Conservation (phyloP, 1,139 yeast genomes). For the Wickerhamiella infanticola region DNA sequence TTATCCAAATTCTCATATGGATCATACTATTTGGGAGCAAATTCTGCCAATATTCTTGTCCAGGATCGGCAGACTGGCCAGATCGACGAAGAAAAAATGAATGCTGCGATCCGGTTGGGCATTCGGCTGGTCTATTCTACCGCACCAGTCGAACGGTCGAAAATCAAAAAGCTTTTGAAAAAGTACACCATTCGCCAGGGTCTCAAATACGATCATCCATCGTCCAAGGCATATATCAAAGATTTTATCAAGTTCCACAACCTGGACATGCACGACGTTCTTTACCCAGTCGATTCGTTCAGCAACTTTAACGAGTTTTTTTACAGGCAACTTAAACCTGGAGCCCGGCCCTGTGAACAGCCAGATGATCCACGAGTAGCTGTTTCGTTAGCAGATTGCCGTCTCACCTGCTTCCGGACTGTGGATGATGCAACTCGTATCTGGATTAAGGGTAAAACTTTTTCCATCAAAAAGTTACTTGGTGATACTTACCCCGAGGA, state of each 20-base stretch:
- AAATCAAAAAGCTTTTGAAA: conserved; percentile 41
- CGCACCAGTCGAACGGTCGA: conserved; percentile 41
- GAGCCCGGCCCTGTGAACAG: conserved; percentile 56
- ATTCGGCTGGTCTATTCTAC: conserved; percentile 74
- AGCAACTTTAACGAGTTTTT: conserved; percentile 79
- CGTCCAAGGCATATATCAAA: conserved; percentile 49
- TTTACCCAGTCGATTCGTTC: conserved; percentile 35
- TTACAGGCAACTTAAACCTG: conserved; percentile 59
- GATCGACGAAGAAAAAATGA: conserved; percentile 82
- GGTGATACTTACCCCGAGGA: conserved; percentile 40
- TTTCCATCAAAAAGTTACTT: conserved; percentile 50
- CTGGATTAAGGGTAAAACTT: conserved; percentile 84
- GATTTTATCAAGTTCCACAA: conserved; percentile 73
- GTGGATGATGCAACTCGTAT: conserved; percentile 52
- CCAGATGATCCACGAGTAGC: conserved; percentile 33
- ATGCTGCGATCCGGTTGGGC: conserved; percentile 74
- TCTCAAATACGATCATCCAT: conserved; percentile 55
- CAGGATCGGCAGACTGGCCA: conserved; percentile 84
- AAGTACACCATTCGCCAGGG: conserved; percentile 73
- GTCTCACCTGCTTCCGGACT: conserved; percentile 56
- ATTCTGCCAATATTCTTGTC: conserved; percentile 85
- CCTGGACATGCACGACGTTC: conserved; percentile 56
- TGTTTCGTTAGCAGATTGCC: conserved; percentile 78
- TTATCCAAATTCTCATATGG: conserved; percentile 80
- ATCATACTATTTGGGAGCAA: conserved; percentile 70